Conservation (phyloP, 495 filamentous ascomycete species). For the Aspergillus ostianus region DNA sequence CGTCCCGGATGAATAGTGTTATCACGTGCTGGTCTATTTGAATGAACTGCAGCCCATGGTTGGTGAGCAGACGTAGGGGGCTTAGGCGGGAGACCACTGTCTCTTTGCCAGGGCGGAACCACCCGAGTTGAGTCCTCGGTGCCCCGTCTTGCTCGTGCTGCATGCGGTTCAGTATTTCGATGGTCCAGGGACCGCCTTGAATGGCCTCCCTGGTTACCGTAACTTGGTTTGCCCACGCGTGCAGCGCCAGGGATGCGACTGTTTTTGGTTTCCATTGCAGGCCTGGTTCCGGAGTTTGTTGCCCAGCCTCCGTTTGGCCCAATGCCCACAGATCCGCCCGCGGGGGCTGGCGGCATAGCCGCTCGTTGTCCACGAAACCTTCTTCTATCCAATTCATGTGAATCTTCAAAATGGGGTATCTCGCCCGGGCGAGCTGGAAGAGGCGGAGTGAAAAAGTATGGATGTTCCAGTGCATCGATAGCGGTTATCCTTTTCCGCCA, state of each 20-base stretch:
- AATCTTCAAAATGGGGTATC: slow-evolving; percentile 85
- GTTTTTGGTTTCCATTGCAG: slow-evolving; percentile 28
- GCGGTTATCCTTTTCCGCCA: slow-evolving; percentile 88
- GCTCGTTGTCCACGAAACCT: slow-evolving; percentile 80
- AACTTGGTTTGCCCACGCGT: slow-evolving; percentile 26
- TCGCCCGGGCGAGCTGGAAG: slow-evolving; percentile 79
- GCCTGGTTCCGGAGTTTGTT: slow-evolving; percentile 30
- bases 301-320: slow-evolving; percentile 63
- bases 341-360: slow-evolving; percentile 81
- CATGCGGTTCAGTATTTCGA: slow-evolving; percentile 15
- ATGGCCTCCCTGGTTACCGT: slow-evolving; percentile 22
- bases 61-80: slow-evolving; percentile 34
- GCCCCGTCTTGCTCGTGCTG: slow-evolving; percentile 10
- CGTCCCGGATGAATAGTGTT: slow-evolving; percentile 25
- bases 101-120: slow-evolving; percentile 29
- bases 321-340: slow-evolving; percentile 81
- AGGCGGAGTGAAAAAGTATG: slow-evolving; percentile 80
- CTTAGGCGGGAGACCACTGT: slow-evolving; percentile 40
- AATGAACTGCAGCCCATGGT: slow-evolving; percentile 28
- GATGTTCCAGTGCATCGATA: slow-evolving; percentile 88
- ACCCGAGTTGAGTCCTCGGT: slow-evolving; percentile 19
- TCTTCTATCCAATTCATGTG: slow-evolving; percentile 89
- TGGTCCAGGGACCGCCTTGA: slow-evolving; percentile 26
- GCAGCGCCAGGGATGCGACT: slow-evolving; percentile 36
- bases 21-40: slow-evolving; percentile 32